Evolutionary conservation across 495 filamentous ascomycete species (phyloP), one percentile per base, ranked within the genome.

Genomic region (Penicillium daleae): DNA sequence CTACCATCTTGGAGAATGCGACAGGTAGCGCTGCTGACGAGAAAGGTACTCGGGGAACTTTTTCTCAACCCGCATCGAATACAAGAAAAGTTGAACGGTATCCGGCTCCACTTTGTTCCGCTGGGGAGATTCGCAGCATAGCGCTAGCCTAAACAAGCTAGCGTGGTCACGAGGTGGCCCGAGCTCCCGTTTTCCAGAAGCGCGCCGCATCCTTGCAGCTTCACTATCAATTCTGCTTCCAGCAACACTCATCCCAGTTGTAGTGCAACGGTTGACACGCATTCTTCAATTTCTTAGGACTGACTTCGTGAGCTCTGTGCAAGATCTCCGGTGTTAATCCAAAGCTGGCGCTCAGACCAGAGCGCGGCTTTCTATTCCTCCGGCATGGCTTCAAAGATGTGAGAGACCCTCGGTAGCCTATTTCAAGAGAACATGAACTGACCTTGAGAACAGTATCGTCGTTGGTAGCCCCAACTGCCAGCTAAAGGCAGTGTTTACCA

Each of bases 391-490:
- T 86, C 86, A 22, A 92, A 92, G 74, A 86, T 92, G 89, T 92
- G 74, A 78, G 74, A 78, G 87, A 80, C 21, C 12, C 29, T 35
- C 46, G 44, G 27, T 24, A 24, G 13, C 21, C 7, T 19, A 40
- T 21, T 40, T 31, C 15, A 27, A 27, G 15, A 17, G 33, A 19
- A n/a, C 50, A 57, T 39, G n/a, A 50, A 39, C 51, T 35, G 39
- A 49, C 50, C 19, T 17, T 3, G 35, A 31, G 13, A 33, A 10
- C 63, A 97, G 94, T 37, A 81, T 96, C 66, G 91, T 96, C 19
- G 80, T 93, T 56, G 93, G 95, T 9, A 84, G 87, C 63, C 77
- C 94, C 33, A 87, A 91, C 68, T 92, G 94, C 64, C 85, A 89
- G 68, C 81, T 97, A 57, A 76, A 78, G 44, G 73, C 86, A 15